Evolutionary conservation across 495 filamentous ascomycete genomes (phyloP).

Genomic region (Neurospora discreta): DNA sequence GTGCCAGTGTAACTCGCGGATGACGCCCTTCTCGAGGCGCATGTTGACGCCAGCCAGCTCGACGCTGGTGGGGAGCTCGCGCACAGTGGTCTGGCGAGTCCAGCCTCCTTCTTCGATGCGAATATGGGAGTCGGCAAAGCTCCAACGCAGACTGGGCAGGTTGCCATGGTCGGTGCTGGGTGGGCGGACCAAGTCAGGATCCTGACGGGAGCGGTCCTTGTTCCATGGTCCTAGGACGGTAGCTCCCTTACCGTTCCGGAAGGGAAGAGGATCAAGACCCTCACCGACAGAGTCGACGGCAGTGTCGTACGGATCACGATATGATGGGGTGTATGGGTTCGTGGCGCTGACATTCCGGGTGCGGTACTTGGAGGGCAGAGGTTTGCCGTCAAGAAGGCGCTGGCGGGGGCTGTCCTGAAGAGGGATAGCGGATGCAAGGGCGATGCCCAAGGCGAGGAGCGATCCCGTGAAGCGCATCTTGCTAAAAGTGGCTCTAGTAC

Average conservation of each 20-base stretch:
- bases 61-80: conserved; percentile 46
- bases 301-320: conserved; percentile 32
- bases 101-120: conserved; percentile 60
- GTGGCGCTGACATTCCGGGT: conserved; percentile 16
- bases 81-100: conserved; percentile 55
- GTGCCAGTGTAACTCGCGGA: conserved; percentile 66
- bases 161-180: conserved; percentile 54
- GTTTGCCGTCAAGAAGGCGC: conserved; percentile 35
- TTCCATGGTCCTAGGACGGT: conserved; percentile 57
- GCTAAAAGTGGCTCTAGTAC: background rate
- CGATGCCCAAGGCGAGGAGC: conserved; percentile 18
- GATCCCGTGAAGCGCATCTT: conserved; percentile 24
- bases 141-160: conserved; percentile 54
- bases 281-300: conserved; percentile 47
- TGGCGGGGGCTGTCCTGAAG: conserved; percentile 41
- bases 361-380: conserved; percentile 30
- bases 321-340: conserved; percentile 34
- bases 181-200: conserved; percentile 52
- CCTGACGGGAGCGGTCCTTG: conserved; percentile 47
- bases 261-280: conserved; percentile 49
- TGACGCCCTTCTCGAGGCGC: conserved; percentile 55
- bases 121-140: conserved; percentile 55
- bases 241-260: conserved; percentile 52
- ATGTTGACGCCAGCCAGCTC: conserved; percentile 59
- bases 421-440: conserved; percentile 28